Conservation (phyloP, 768 basidiomycete genomes). For the Rhizopogon vulgaris region DNA sequence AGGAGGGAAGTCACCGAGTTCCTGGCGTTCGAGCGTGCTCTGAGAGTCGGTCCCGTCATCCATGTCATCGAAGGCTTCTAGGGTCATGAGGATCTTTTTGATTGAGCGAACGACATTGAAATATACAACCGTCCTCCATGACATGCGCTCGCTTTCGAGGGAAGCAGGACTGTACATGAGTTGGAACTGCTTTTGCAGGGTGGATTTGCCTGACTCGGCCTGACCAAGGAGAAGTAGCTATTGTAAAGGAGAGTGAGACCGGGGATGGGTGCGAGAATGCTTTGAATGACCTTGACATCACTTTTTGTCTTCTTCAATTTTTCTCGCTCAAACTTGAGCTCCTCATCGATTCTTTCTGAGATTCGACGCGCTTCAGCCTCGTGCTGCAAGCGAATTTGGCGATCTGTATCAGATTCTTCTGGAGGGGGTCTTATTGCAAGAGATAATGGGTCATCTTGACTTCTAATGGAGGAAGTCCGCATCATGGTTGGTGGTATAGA, state of each 20-base stretch:
- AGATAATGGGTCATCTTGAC: conserved; percentile 72
- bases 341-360: conserved; percentile 80
- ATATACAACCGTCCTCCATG: conserved; percentile 70
- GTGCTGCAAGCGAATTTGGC: conserved; percentile 48
- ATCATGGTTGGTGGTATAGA: conserved; percentile 40
- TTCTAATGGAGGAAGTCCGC: conserved; percentile 68
- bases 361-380: conserved; percentile 73
- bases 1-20: conserved; percentile 18
- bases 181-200: conserved; percentile 74
- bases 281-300: conserved; percentile 60
- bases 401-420: conserved; percentile 62
- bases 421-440: conserved; percentile 58
- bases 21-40: conserved; percentile 26
- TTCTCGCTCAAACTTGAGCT: conserved; percentile 66
- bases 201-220: conserved; percentile 75
- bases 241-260: conserved; percentile 10
- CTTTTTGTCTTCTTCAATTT: conserved; percentile 56
- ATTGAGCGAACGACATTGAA: conserved; percentile 71
- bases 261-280: neutral
- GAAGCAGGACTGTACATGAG: conserved; percentile 74
- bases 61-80: conserved; percentile 57
- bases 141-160: conserved; percentile 60
- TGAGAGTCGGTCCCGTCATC: conserved; percentile 45
- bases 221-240: conserved; percentile 73
- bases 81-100: conserved; percentile 58